Evolutionary conservation across 2,329 filamentous ascomycete genomes (phyloP), one percentile per base, ranked within the genome.

Genomic region (Tolypocladium guangdongense): DNA sequence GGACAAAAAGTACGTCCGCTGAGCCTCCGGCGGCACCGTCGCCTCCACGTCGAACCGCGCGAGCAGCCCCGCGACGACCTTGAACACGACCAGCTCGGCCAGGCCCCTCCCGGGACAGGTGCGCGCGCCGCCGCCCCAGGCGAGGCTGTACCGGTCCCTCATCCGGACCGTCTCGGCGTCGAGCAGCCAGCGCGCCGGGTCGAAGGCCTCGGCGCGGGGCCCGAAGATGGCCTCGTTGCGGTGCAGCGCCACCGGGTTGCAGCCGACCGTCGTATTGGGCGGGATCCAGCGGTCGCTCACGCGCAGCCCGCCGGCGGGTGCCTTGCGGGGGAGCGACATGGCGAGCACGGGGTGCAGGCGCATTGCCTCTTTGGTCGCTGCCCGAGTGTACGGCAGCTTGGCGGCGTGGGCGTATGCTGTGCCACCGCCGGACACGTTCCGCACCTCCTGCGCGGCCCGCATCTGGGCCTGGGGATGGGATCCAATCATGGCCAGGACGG

Each of bases 171-270:
- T 49, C 0, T 65, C 64, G 11, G 62, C 65, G 2, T 57, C 58
- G 1, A 78, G 62, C 77, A 78, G 62, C 78, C 80, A 82, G 8
- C 80, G 70, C 1, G 69, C 66, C 0, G 78, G 77, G 0, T 65
- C 60, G 57, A 75, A 82, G 0, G 56, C 54, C 0, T 71, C 67
- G 0, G 77, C 68, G 30, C 77, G 70, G 0, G 59, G 30, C 0
- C 80, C 80, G 51, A 78, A 80, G 7, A 82, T 69, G 0, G 72
- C 69, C 7, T 60, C 54, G 53, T 77, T 78, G 3, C 74, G 70
- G 53, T 82, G 80, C 27, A 83, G 59, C 0, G 74, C 68, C 1
- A 74, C 68, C 0, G 78, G 75, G 46, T 72, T 77, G 59, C 77
- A 81, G 2, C 77, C 74, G 1, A 82, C 74, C 0, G 71, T 72